Conservation (phyloP, 352 stramenopile genomes). For the Globisporangium polare region DNA sequence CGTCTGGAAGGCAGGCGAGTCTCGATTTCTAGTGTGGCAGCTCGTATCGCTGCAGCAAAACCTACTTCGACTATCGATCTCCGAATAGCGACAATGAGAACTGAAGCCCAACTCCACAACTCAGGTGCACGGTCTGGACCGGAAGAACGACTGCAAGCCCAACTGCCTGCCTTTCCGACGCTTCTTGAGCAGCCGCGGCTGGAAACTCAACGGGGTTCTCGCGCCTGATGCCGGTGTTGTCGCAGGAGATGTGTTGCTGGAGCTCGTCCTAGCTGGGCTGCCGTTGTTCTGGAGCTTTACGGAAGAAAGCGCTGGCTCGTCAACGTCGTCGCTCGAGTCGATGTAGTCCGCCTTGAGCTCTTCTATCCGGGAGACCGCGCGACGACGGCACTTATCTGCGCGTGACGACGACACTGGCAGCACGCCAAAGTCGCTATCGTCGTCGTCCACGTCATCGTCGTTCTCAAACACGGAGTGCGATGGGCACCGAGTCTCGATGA, state of each 20-base stretch:
- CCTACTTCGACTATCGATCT: background rate
- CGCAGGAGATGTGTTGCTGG: background rate
- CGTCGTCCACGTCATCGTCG: constrained; percentile 4
- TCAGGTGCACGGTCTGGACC: constrained; percentile 11
- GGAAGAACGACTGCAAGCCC: constrained; percentile 13
- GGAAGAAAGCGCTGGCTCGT: background rate
- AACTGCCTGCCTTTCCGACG: constrained; percentile 15
- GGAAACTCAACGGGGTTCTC: constrained; percentile 7
- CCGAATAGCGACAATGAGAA: background rate
- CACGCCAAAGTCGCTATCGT: background rate
- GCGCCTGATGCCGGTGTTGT: background rate
- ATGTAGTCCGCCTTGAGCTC: constrained; percentile 14
- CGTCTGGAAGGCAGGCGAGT: no score
- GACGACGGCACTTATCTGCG: constrained; percentile 1
- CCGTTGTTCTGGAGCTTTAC: background rate
- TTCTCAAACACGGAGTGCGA: constrained; percentile 3
- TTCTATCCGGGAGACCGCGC: constrained; percentile 11
- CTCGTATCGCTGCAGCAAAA: background rate
- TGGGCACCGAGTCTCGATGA: constrained; percentile 10
- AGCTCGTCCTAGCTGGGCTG: background rate
- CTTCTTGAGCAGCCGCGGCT: constrained; percentile 16
- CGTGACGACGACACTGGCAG: background rate
- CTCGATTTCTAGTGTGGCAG: background rate
- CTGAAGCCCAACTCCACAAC: background rate
- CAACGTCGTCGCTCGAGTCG: constrained; percentile 14